phyloP scores from a whole-genome alignment of 2,329 filamentous ascomycete species.

The Chalara sp. region DNA sequence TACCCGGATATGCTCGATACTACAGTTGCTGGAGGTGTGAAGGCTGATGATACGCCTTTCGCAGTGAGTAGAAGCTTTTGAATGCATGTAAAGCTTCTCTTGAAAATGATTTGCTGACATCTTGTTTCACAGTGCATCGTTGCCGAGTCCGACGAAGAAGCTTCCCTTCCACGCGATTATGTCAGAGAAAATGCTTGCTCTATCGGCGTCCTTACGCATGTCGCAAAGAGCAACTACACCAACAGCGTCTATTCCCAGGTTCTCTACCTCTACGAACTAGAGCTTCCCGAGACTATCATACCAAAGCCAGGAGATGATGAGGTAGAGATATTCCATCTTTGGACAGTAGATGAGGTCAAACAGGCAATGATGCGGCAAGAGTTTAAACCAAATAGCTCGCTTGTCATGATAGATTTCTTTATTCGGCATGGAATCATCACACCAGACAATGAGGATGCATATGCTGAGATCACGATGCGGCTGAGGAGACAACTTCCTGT shows the following conservation, averaged over 20 bases:
- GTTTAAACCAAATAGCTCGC: slow-evolving; percentile 80
- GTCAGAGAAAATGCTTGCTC: slow-evolving; percentile 44
- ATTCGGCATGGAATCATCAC: slow-evolving; percentile 70
- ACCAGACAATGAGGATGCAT: slow-evolving; percentile 52
- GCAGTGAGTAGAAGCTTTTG: slow-evolving; percentile 26
- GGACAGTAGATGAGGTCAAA: slow-evolving; percentile 53
- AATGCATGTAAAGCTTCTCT: no score
- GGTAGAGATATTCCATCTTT: slow-evolving; percentile 67
- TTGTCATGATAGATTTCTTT: slow-evolving; percentile 76
- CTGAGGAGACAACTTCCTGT: slow-evolving; percentile 5
- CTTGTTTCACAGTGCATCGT: slow-evolving; percentile 43
- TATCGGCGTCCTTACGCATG: slow-evolving; percentile 59
- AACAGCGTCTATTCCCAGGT: slow-evolving; percentile 40
- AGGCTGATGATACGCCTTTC: slow-evolving; percentile 56
- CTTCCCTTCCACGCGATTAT: slow-evolving; percentile 52
- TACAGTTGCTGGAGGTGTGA: slow-evolving; percentile 70
- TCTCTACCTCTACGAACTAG: slow-evolving; percentile 71
- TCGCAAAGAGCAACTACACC: slow-evolving; percentile 44
- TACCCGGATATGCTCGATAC: slow-evolving; percentile 72
- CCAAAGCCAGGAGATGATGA: slow-evolving; percentile 69
- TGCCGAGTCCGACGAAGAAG: slow-evolving; percentile 67
- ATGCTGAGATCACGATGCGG: slow-evolving; percentile 2
- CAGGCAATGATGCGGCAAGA: slow-evolving; percentile 55
- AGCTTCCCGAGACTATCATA: slow-evolving; percentile 48
- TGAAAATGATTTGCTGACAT: no score